These are phyloP conservation scores for Eleusine indica DNA, from an alignment of 176 grass and related monocot genomes.

Conservation along the genomic window DNA sequence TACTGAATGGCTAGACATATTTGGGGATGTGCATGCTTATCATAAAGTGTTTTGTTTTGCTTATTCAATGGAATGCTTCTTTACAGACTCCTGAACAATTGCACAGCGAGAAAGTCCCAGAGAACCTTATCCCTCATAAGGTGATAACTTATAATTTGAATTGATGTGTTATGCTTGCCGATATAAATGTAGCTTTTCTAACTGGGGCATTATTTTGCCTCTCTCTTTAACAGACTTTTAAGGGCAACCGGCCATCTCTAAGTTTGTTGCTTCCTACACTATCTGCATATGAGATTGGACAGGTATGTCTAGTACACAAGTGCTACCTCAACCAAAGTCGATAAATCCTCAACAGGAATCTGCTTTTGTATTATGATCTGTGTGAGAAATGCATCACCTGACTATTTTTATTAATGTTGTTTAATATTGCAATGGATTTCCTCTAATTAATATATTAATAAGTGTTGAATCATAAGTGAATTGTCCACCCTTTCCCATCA, in stretches of 20 bases:
- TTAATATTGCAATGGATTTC: not conserved
- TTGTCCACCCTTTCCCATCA: no score
- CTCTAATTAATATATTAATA: not conserved
- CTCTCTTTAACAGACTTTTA: constrained; percentile 65
- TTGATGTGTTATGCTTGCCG: not conserved
- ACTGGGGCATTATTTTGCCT: not conserved
- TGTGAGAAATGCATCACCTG: not conserved
- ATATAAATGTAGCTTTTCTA: constrained; percentile 40
- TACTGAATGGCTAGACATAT: constrained; percentile 30
- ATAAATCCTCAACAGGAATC: constrained; percentile 22
- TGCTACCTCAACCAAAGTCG: not conserved
- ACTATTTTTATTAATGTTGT: not conserved
- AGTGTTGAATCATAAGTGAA: no score
- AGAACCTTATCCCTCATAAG: constrained; percentile 90
- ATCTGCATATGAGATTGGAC: not conserved
- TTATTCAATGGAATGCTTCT: constrained; percentile 17
- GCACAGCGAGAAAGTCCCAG: constrained; percentile 62
- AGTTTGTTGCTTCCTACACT: constrained; percentile 46
- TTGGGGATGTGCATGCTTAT: not conserved
- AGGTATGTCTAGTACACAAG: constrained; percentile 38
- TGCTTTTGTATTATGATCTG: constrained; percentile 20
- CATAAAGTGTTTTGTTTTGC: constrained; percentile 28
- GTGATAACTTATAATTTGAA: constrained; percentile 38
- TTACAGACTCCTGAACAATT: constrained; percentile 91
- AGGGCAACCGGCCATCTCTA: constrained; percentile 88